A percentile compares a stretch with the other conserved stretches of the same genome.
These are phyloP conservation scores for Geranium incanum DNA, from an alignment of 441 rosid species.

Conservation along the genomic window DNA sequence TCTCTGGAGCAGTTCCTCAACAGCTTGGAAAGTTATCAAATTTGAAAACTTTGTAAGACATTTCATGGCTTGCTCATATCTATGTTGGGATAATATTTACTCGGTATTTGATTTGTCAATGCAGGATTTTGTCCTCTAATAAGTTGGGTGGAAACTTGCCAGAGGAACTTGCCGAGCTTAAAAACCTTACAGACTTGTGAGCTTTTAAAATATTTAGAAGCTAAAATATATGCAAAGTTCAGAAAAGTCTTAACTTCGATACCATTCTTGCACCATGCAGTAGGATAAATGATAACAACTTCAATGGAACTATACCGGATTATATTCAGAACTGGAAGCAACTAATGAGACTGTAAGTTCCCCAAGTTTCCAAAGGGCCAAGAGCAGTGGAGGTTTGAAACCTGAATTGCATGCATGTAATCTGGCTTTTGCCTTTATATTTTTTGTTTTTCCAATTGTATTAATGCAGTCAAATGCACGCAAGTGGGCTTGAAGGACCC, in stretches of 20 bases:
- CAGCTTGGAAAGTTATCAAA: constrained; percentile 61
- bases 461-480: constrained; percentile 48
- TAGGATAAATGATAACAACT: constrained; percentile 52
- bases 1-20: constrained; percentile 56
- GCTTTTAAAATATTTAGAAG: constrained; percentile 15
- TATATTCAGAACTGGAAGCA: constrained; percentile 40
- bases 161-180: constrained; percentile 36
- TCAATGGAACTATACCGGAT: constrained; percentile 42
- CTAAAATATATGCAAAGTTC: not conserved
- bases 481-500: constrained; percentile 61
- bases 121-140: constrained; percentile 74
- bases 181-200: constrained; percentile 59
- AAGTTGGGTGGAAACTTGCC: constrained; percentile 61
- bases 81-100: constrained; percentile 8
- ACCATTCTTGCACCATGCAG: constrained; percentile 28
- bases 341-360: constrained; percentile 50
- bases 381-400: not conserved
- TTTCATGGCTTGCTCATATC: constrained; percentile 16
- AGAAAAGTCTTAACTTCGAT: not conserved
- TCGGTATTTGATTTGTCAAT: not conserved
- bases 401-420: constrained; percentile 5
- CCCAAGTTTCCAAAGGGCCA: not conserved
- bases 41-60: constrained; percentile 49
- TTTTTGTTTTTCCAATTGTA: constrained; percentile 9
- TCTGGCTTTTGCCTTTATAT: constrained; percentile 11